Conservation (phyloP, 345 rosid genomes). For the Crucihimalaya himalaica region DNA sequence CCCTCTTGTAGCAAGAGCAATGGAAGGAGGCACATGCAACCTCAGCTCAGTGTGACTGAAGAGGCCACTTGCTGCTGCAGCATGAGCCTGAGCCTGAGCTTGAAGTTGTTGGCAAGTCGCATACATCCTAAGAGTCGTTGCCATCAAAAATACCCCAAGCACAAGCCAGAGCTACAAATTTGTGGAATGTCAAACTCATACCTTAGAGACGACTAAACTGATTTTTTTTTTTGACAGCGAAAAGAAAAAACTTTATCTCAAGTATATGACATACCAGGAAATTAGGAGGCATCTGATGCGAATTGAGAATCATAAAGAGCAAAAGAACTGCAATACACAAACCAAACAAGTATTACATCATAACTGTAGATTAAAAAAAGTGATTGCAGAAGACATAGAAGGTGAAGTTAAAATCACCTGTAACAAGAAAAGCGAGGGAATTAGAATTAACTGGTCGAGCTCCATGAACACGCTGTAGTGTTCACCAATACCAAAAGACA, state of each 20-base stretch:
- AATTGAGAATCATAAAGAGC: conserved; percentile 92
- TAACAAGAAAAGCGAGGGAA: conserved; percentile 88
- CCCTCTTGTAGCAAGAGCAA: conserved; percentile 89
- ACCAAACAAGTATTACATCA: conserved; percentile 18
- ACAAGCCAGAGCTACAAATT: conserved; percentile 86
- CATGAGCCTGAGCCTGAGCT: conserved; percentile 94
- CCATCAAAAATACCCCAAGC: conserved; percentile 85
- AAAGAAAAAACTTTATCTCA: not conserved
- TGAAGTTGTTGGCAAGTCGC: conserved; percentile 95
- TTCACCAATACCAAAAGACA: not conserved
- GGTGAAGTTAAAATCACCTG: conserved; percentile 51
- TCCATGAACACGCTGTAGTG: conserved; percentile 75
- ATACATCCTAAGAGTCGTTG: conserved; percentile 87
- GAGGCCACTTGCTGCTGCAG: conserved; percentile 82
- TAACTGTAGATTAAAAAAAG: not conserved
- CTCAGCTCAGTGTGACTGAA: conserved; percentile 87
- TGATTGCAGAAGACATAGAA: not conserved
- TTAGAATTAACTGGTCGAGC: conserved; percentile 81
- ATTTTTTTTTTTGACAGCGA: not conserved
- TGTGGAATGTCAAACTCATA: conserved; percentile 18
- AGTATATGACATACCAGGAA: conserved; percentile 62
- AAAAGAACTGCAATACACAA: conserved; percentile 59
- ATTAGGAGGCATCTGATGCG: conserved; percentile 92
- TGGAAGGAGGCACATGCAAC: conserved; percentile 86
- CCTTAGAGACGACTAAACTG: conserved; percentile 4